Base-by-base conservation (phyloP, 2,329 filamentous ascomycete genomes). In the Zalaria sp. region DNA sequence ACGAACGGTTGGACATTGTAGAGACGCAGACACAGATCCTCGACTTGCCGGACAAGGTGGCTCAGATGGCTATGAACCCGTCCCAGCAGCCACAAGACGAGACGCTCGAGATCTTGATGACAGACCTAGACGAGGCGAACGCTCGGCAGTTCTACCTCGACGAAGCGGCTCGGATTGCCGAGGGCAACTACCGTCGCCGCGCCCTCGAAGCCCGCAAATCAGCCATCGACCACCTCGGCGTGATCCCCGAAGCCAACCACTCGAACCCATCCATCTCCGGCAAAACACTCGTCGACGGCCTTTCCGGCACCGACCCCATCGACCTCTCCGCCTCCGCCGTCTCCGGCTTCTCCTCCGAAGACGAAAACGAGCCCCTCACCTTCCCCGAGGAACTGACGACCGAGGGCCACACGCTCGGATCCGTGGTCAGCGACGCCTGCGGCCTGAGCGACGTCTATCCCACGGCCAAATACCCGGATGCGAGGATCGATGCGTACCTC, bases 401-500 rank as follows among this genome's bases (percentile, higher is more conserved):
- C 4, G 89, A 98, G 64, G 91, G 91, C 25, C 91, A 98, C 57
- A 82, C 87, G 10, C 73, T 98, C 37, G 91, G 91, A 38, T 91
- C 86, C 3, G 81, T 95, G 35, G 87, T 98, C 37, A 91, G 89
- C 10, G 84, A 96, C 53, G 73, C 73, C 46, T 96, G 86, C 61
- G 91, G 91, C 39, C 74, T 98, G 38, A 81, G 87, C 11, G 81
- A 87, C 47, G 79, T 98, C 46, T 98, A 96, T 55, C 83, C 91
- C 4, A 79, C 77, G 36, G 79, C 78, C 45, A 81, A 82, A 61
- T 96, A 94, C 58, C 88, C 91, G 0, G 89, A 95, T 52, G 83
- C 91, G 25, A 83, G 85, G 45, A 85, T 98, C 50, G 91, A 98
- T 53, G 86, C 91, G 25, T 98, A 96, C 61, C 75, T 95, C 42